Conservation (phyloP, 192 early-diverging fungal genomes). For the Spinellus fusiger region DNA sequence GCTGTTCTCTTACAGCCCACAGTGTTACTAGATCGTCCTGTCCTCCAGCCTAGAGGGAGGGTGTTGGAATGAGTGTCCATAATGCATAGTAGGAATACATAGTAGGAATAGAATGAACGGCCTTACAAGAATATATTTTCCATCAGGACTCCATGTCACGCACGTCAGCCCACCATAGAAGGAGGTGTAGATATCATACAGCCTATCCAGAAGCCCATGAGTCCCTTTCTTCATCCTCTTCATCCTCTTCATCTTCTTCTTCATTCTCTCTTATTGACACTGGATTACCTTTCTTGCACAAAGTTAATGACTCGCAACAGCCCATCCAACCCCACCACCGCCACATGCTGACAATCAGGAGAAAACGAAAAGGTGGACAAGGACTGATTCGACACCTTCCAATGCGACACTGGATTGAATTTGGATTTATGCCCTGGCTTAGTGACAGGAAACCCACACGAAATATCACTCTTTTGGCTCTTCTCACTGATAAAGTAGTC, state of each 20-base stretch:
- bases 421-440: constrained; percentile 57
- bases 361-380: constrained; percentile 75
- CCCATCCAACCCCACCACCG: constrained; percentile 78
- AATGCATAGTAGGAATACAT: too few relatives aligned
- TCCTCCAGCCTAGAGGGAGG: constrained; percentile 76
- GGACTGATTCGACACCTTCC: constrained; percentile 32
- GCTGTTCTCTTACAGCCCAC: constrained; percentile 77
- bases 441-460: constrained; percentile 45
- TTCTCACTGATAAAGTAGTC: constrained; percentile 32
- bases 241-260: too few relatives aligned
- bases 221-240: neutral
- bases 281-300: constrained; percentile 55
- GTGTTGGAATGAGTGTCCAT: too few relatives aligned
- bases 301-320: constrained; percentile 75
- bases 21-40: constrained; percentile 93
- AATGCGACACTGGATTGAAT: constrained; percentile 30
- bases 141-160: constrained; percentile 88
- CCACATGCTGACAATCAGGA: constrained; percentile 83
- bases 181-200: constrained; percentile 72
- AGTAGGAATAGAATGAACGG: too few relatives aligned
- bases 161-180: constrained; percentile 91
- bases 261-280: too few relatives aligned
- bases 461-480: neutral
- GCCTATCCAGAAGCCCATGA: constrained; percentile 13
- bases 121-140: constrained; percentile 63